Evolutionary conservation across 2,329 filamentous ascomycete species (phyloP), one percentile per base, ranked within the genome.

Genomic region (Arthrobotrys musiformis): DNA sequence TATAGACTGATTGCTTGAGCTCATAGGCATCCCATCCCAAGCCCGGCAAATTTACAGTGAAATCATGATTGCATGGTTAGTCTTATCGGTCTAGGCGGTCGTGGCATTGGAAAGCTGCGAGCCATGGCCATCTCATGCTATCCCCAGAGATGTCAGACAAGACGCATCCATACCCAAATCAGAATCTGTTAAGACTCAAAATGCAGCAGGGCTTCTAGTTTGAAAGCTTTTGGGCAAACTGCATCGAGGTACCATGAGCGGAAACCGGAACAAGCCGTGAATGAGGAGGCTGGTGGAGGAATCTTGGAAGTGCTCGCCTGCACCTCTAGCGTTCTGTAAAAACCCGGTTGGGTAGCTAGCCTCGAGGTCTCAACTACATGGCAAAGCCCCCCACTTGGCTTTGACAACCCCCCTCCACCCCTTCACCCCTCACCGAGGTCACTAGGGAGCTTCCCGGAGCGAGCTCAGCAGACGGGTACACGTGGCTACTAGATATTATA

Each of bases 261-360:
- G 22, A 62, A 62, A 24, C 46, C 56, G 46, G 56, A 48, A 63
- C 42, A 62, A 28, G 13, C 33, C 26, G n/a, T 35, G n/a, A 24
- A 30, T 19, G 15, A 37, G 54, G 50, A 68, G 64, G 64, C 50
- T 68, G 64, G 50, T 30, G 17, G 4, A 19, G 40, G n/a, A 42
- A 42, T 15, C n/a, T 9, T 28, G 19, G 33, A 13, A 26, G 26
- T 28, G 8, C 44, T 30, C 26, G 30, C 40, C 13, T 22, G 26
- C 17, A 24, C 22, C 8, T 50, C 30, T 61, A 26, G 30, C n/a
- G 13, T 28, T 17, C 44, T 17, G 28, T 19, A 60, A 54, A 52
- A 70, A 61, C 67, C 67, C 8, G 68, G 68, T 64, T n/a, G 63
- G 15, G n/a, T n/a, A n/a, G 35, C n/a, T 42, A 37, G n/a, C 33